Percentiles rank a stretch among this genome's conserved stretches.
These are phyloP conservation scores for Hygrophoropsis aurantiaca DNA, from an alignment of 768 basidiomycete species.

Conservation along the genomic window DNA sequence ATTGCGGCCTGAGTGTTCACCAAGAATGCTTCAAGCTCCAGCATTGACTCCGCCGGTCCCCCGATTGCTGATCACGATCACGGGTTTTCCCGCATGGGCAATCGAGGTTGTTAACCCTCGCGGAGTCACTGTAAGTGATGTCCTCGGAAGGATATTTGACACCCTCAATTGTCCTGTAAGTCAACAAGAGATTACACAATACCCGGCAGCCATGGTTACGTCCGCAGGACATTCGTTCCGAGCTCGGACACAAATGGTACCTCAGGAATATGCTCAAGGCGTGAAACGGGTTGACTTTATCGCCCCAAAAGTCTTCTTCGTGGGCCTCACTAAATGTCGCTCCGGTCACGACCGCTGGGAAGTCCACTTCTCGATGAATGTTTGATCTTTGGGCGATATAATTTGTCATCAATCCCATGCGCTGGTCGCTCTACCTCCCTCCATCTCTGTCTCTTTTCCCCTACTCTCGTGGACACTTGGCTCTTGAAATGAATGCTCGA, in stretches of 20 bases:
- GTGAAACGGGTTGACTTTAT: constrained; percentile 41
- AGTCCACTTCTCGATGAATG: constrained; percentile 20
- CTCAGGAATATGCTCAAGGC: constrained; percentile 37
- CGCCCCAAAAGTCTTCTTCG: constrained; percentile 28
- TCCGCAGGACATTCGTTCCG: constrained; percentile 28
- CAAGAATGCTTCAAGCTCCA: constrained; percentile 14
- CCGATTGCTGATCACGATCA: constrained; percentile 16
- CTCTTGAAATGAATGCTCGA: no score
- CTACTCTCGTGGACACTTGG: no score
- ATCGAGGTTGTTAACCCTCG: constrained; percentile 27
- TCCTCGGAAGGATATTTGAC: constrained; percentile 26
- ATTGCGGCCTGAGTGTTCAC: constrained; percentile 14
- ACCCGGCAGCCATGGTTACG: constrained; percentile 18
- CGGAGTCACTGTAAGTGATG: constrained; percentile 28
- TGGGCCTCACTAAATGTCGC: constrained; percentile 25
- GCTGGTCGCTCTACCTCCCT: not conserved
- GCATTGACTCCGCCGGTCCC: constrained; percentile 21
- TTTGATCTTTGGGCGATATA: constrained; percentile 11
- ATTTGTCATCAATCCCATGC: not conserved
- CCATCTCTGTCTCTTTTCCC: not conserved
- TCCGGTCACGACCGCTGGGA: constrained; percentile 29
- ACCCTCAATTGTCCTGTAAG: constrained; percentile 25
- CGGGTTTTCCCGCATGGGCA: constrained; percentile 24
- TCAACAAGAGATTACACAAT: constrained; percentile 13
- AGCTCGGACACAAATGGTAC: constrained; percentile 26